Base-by-base conservation (phyloP, 306 rosid genomes). In the Vicia sativa region DNA sequence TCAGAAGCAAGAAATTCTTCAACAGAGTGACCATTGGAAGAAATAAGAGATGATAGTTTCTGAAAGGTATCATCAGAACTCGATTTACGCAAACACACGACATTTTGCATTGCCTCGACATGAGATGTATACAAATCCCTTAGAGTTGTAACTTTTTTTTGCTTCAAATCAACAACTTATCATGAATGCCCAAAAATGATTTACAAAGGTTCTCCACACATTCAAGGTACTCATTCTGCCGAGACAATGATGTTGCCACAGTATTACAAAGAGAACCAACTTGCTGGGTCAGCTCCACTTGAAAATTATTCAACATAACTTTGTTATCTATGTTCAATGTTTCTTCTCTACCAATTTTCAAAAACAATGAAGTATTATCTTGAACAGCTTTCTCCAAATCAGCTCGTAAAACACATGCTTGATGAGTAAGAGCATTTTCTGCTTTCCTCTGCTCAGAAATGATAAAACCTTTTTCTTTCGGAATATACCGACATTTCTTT, bases 291-390 rank as follows among this genome's bases (percentile, higher is more conserved):
- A 95, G 92, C 67, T 88, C 95, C 5, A 9, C 75, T 81, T 91
- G 91, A 77, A 81, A 95, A 78, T 78, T 85, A 70, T 77, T 77
- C 70, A 95, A 88, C 60, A 85, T 82, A 64, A 81, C 67, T 74
- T 86, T 82, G 72, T 95, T 95, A 39, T 86, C 89, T 11, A 87
- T 44, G 77, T 77, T 85, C 79, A 91, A 29, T 73, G 77, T 84
- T 68, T 95, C 97, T 79, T 95, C 97, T 85, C 97, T 85, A 62
- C 99, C 91, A 62, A 95, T 87, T 87, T 95, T 95, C 61, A 11
- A 70, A 71, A 81, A 82, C 75, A 95, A 68, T 5, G 87, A 81
- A 28, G 82, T 81, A 73, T 95, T 95, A 75, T 90, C 97, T 35
- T 80, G 67, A 38, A 79, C 87, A 67, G 95, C 96, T 56, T 87